These are phyloP conservation scores for Racocetra persica DNA, from an alignment of 371 early-diverging fungal genomes.

Conservation along the genomic window DNA sequence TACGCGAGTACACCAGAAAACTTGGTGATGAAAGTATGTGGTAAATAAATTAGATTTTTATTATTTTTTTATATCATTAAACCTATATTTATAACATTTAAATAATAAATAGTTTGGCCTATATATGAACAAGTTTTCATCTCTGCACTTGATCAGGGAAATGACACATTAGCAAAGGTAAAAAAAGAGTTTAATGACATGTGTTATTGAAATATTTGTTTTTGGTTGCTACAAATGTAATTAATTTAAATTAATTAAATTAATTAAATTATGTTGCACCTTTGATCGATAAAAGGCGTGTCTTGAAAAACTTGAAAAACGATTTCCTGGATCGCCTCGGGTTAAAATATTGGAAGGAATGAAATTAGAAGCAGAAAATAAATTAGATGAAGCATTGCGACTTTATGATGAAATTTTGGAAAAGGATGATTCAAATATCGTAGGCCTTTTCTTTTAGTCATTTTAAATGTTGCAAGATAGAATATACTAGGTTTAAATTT, in stretches of 20 bases:
- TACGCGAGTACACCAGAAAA: constrained; percentile 46
- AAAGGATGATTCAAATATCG: constrained; percentile 73
- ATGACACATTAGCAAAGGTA: constrained; percentile 70
- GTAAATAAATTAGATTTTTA: too few relatives aligned
- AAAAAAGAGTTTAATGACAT: neutral
- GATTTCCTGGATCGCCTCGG: constrained; percentile 74
- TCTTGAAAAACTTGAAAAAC: constrained; percentile 62
- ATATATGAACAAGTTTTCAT: constrained; percentile 83
- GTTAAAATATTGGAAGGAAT: constrained; percentile 72
- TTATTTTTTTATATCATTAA: too few relatives aligned
- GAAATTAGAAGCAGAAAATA: constrained; percentile 75
- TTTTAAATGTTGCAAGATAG: neutral
- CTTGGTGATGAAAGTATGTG: constrained; percentile 55
- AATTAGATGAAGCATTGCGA: constrained; percentile 66
- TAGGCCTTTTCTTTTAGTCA: constrained; percentile 44
- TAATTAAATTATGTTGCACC: neutral
- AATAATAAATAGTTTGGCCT: constrained; percentile 67
- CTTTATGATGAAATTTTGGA: constrained; percentile 70
- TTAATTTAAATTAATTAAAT: too few relatives aligned
- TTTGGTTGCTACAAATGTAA: too few relatives aligned
- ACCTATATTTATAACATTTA: too few relatives aligned
- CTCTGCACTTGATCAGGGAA: constrained; percentile 81
- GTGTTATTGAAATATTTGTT: neutral
- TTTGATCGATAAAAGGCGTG: constrained; percentile 53
- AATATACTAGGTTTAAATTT: neutral